Evolutionary conservation across 2,329 filamentous ascomycete species (phyloP).

Genomic region (Colletotrichum sp.): DNA sequence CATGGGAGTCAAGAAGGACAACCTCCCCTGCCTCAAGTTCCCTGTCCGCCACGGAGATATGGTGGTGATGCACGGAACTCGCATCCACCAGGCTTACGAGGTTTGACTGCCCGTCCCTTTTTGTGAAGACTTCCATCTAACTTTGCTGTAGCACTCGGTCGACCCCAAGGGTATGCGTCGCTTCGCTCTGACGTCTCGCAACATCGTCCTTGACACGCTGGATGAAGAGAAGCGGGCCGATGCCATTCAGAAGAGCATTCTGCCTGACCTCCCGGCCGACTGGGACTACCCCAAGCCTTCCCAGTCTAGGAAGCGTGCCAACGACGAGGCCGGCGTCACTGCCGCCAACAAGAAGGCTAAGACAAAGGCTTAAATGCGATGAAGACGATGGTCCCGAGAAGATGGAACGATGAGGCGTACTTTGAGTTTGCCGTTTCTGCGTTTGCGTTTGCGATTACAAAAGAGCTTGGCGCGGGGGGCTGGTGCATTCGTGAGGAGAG

Average conservation of each 20-base stretch:
- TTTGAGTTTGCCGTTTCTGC: neutral
- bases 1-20: neutral
- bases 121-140: constrained; percentile 22
- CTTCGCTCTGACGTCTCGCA: constrained; percentile 62
- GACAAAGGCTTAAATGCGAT: neutral
- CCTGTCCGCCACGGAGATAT: constrained; percentile 67
- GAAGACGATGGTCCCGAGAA: neutral
- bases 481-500: neutral
- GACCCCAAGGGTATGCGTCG: constrained; percentile 54
- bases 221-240: constrained; percentile 27
- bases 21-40: constrained; percentile 36
- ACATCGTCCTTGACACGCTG: constrained; percentile 51
- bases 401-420: neutral
- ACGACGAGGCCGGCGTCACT: neutral
- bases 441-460: neutral
- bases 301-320: neutral
- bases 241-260: constrained; percentile 32
- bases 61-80: constrained; percentile 65
- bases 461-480: neutral
- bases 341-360: neutral
- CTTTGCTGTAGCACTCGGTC: constrained; percentile 51
- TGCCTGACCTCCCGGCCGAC: constrained; percentile 30
- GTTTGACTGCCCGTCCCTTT: constrained; percentile 31
- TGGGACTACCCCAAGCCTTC: constrained; percentile 6
- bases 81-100: constrained; percentile 65